These are phyloP conservation scores for Boletus barrowsii DNA, from an alignment of 768 basidiomycete genomes.

Conservation along the genomic window DNA sequence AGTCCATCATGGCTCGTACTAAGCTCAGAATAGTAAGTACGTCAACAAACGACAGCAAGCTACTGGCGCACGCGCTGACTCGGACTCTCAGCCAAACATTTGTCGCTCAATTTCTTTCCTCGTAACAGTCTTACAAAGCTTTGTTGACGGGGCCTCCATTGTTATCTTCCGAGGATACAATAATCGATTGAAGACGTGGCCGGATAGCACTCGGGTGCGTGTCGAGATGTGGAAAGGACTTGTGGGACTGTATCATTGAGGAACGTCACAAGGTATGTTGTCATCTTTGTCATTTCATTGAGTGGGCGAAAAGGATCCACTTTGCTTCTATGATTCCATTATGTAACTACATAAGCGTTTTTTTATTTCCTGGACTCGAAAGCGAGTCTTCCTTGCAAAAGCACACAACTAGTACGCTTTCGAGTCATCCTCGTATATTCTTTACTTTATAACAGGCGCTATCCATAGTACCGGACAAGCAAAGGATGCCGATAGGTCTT, in stretches of 20 bases:
- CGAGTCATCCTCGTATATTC: conserved; percentile 8
- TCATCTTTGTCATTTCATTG: neutral
- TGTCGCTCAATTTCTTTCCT: too few relatives aligned
- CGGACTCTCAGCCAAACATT: too few relatives aligned
- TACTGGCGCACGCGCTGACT: too few relatives aligned
- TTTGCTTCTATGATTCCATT: conserved; percentile 60
- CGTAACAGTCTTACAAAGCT: too few relatives aligned
- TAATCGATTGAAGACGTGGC: conserved; percentile 89
- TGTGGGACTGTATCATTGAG: conserved; percentile 92
- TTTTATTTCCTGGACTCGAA: conserved; percentile 87
- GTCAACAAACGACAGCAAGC: too few relatives aligned
- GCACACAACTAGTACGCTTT: conserved; percentile 40
- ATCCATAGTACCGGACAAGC: conserved; percentile 21
- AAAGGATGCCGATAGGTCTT: conserved; percentile 41
- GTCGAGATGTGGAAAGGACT: conserved; percentile 86
- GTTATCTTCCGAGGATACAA: conserved; percentile 52
- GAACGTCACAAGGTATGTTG: conserved; percentile 76
- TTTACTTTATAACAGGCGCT: too few relatives aligned
- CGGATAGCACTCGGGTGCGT: conserved; percentile 80
- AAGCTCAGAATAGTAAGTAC: too few relatives aligned
- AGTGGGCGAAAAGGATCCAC: too few relatives aligned
- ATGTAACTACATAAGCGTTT: conserved; percentile 87
- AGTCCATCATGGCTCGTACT: too few relatives aligned
- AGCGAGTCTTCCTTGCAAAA: conserved; percentile 76
- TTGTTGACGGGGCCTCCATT: too few relatives aligned